These are phyloP conservation scores for Ogataea ramenticola DNA, from an alignment of 805 yeast species.

Conservation along the genomic window DNA sequence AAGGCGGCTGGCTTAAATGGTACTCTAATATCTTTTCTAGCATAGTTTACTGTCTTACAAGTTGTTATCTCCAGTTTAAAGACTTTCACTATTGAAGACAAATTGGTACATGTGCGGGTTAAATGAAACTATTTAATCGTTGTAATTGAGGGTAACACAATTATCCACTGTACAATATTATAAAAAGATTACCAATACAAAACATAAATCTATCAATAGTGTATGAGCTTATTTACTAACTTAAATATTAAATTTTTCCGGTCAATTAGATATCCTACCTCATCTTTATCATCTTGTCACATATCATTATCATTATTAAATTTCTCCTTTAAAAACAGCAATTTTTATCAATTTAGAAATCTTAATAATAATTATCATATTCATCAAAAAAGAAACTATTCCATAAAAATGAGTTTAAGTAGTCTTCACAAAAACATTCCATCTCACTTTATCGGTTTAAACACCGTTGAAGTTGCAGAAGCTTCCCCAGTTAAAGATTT, in stretches of 20 bases:
- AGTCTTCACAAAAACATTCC: conserved; percentile 27
- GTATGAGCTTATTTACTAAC: not conserved
- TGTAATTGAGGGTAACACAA: no score
- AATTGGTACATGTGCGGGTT: no score
- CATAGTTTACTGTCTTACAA: no score
- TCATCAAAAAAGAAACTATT: not conserved
- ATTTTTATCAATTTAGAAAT: not conserved
- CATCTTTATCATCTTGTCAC: not conserved
- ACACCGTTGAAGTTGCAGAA: conserved; percentile 70
- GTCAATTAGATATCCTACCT: not conserved
- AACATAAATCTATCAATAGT: no score
- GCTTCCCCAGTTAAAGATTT: conserved; percentile 77
- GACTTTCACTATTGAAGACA: no score
- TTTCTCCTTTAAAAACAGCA: not conserved
- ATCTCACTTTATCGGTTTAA: conserved; percentile 72
- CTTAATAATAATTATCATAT: not conserved
- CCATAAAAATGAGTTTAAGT: not conserved
- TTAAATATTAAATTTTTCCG: not conserved
- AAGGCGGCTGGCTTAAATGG: no score
- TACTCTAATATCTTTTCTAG: no score
- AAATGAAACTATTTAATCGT: no score
- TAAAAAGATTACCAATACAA: no score
- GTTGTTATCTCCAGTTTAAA: no score
- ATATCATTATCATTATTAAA: not conserved
- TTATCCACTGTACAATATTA: no score